phyloP scores from a whole-genome alignment of 768 basidiomycete species.

The Sistotremastrum suecicum region DNA sequence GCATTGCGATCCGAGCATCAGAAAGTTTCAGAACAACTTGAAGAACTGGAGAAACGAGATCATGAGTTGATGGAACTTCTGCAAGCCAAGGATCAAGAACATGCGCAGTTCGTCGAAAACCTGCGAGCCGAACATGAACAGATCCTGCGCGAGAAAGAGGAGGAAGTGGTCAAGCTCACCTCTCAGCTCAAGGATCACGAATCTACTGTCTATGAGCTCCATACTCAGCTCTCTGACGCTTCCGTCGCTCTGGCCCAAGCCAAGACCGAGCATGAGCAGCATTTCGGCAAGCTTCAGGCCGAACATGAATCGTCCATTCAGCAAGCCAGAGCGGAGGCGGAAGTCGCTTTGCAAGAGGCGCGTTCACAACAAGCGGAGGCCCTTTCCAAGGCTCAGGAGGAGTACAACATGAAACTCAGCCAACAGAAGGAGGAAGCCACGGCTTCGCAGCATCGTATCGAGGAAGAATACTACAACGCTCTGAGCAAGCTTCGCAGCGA shows the following conservation, averaged over 20 bases:
- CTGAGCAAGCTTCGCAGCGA: constrained; percentile 63
- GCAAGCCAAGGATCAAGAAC: constrained; percentile 24
- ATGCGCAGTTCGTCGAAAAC: constrained; percentile 31
- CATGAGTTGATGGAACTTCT: constrained; percentile 30
- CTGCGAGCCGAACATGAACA: constrained; percentile 33
- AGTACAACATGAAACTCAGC: constrained; percentile 43
- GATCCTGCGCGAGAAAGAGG: constrained; percentile 25
- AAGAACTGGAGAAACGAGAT: constrained; percentile 44
- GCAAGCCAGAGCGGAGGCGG: constrained; percentile 40
- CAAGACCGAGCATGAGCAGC: constrained; percentile 43
- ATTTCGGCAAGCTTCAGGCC: constrained; percentile 38
- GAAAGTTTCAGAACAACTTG: constrained; percentile 35
- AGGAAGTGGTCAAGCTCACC: constrained; percentile 28
- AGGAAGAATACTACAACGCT: constrained; percentile 72
- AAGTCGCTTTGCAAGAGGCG: constrained; percentile 30
- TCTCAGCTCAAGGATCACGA: constrained; percentile 37
- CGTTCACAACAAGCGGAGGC: constrained; percentile 40
- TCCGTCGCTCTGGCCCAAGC: constrained; percentile 19
- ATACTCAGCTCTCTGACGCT: constrained; percentile 29
- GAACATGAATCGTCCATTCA: constrained; percentile 43
- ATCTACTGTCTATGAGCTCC: constrained; percentile 22
- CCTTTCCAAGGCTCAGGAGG: constrained; percentile 31
- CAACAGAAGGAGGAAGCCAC: constrained; percentile 47
- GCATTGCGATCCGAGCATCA: constrained; percentile 49
- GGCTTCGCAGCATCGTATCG: constrained; percentile 46